Evolutionary conservation across 2,329 filamentous ascomycete genomes (phyloP), one percentile per base, ranked within the genome.

Genomic region (Incumbomyces lentus): DNA sequence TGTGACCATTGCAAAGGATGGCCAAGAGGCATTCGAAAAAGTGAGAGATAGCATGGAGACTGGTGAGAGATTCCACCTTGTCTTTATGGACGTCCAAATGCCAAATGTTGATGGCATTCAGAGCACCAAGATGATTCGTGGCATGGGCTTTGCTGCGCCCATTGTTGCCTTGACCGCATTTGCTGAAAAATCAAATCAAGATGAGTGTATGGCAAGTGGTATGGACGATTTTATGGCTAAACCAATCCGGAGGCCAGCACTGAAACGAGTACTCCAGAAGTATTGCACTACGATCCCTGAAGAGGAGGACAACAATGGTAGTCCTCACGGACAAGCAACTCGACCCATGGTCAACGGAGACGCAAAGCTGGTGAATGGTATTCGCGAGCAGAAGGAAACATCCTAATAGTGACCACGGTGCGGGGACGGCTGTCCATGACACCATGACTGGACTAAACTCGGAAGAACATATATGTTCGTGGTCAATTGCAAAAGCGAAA

Each of bases 71-170:
- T 95, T 90, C 60, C 86, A 94, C 55, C 72, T 95, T 19, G 90
- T 95, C 52, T 92, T 95, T 60, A 95, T 95, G 89, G 89, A 95
- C 58, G 83, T 95, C 6, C 86, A 79, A 65, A 95, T 95, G 89
- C 89, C 89, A 2, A 93, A 92, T 52, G 75, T 95, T 12, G 88
- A 95, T 59, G 89, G 89, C 1, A 69, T 95, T 18, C 83, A 95
- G 61, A 89, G 84, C 39, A 95, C 89, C 1, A 77, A 82, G 8
- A 70, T 93, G 30, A 95, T 95, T 56, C 79, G 89, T 6, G 72
- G 87, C 61, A 84, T 90, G 70, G 89, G 89, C 1, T 95, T 92
- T 65, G 80, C 76, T 10, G 84, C 84, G 1, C 89, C 89, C 0
- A 95, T 95, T 51, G 87, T 95, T 12, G 89, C 89, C 0, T 68